Conservation (phyloP, 75 land plant genomes). For the Selaginella moellendorffii region DNA sequence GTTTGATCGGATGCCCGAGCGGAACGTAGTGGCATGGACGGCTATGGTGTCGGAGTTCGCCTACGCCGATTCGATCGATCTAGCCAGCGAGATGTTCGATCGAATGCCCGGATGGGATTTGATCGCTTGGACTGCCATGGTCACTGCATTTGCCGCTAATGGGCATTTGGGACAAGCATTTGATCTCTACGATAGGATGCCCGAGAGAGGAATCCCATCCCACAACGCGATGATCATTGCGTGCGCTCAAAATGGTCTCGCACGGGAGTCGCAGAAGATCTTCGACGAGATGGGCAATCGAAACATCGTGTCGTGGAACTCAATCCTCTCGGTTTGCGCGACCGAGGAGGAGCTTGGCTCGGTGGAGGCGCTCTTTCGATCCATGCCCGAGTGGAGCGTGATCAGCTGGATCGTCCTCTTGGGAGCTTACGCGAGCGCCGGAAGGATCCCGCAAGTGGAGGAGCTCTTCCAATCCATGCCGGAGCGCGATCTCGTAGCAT, state of each 20-base stretch:
- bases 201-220: background rate
- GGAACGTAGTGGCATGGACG: slow-evolving; percentile 17
- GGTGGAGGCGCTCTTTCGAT: background rate
- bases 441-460: background rate
- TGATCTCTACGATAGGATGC: background rate
- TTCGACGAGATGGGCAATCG: background rate
- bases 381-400: background rate
- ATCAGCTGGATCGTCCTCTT: background rate
- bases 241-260: background rate
- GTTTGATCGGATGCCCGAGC: slow-evolving; percentile 20
- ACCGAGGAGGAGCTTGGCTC: background rate
- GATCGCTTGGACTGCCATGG: background rate
- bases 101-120: background rate
- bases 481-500: background rate
- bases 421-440: background rate
- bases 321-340: background rate
- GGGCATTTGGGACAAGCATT: background rate
- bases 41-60: slow-evolving; percentile 12
- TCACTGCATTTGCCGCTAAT: background rate
- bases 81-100: background rate
- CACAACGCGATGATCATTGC: background rate
- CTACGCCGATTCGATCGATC: background rate
- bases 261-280: background rate
- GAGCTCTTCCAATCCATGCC: background rate
- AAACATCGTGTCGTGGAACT: background rate